These are phyloP conservation scores for Globisporangium irregulare DNA, from an alignment of 352 stramenopile genomes.

Conservation along the genomic window DNA sequence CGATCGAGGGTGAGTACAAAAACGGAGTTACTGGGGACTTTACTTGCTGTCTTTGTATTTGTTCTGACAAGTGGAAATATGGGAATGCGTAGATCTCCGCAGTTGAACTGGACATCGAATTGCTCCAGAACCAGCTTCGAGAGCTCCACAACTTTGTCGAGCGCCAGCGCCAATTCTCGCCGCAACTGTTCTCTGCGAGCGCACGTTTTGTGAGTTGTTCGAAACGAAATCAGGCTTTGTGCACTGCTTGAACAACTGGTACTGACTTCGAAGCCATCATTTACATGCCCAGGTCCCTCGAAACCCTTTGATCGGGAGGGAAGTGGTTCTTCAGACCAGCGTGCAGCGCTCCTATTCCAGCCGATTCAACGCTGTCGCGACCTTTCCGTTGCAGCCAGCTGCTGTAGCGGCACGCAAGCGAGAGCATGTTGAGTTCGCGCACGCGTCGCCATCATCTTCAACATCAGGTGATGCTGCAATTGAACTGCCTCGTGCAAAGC, in stretches of 20 bases:
- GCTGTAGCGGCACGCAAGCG: slow-evolving; percentile 28
- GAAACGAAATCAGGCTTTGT: neutral
- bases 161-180: slow-evolving; percentile 35
- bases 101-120: slow-evolving; percentile 46
- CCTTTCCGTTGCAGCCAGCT: slow-evolving; percentile 21
- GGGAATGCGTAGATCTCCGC: slow-evolving; percentile 38
- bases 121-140: slow-evolving; percentile 59
- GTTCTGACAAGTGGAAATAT: neutral
- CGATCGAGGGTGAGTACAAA: slow-evolving; percentile 36
- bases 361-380: slow-evolving; percentile 40
- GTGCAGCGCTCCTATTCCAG: slow-evolving; percentile 25
- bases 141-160: slow-evolving; percentile 56
- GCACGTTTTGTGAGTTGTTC: slow-evolving; percentile 7
- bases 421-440: slow-evolving; percentile 27
- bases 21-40: neutral
- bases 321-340: slow-evolving; percentile 28
- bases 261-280: neutral
- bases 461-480: slow-evolving; percentile 19
- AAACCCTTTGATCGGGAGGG: slow-evolving; percentile 40
- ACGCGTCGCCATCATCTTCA: slow-evolving; percentile 15
- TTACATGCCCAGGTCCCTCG: slow-evolving; percentile 9
- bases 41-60: neutral
- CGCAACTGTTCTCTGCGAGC: slow-evolving; percentile 12
- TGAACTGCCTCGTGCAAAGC: slow-evolving; percentile 30
- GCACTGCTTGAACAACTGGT: neutral